Base-by-base conservation (phyloP, 257 asterid species). In the Fraxinus americana region DNA sequence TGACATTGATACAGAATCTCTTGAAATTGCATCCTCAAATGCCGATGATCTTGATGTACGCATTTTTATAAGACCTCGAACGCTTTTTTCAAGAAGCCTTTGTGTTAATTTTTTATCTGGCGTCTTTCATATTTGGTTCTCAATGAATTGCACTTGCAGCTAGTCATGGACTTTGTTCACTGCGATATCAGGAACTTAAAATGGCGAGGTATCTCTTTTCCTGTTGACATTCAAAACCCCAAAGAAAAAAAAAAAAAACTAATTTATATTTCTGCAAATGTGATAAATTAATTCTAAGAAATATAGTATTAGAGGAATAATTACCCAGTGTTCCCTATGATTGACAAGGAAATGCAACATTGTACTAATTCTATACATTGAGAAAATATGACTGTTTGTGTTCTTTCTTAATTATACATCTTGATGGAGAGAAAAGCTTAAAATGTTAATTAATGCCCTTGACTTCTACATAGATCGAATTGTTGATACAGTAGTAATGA, bases 401-500 rank as follows among this genome's bases (percentile, higher is more conserved):
- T 75, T 38, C 71, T 3, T 57, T 45, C 41, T 8, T 50, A 34
- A 63, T 43, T 68, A 59, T 63, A 41, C 43, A 77, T 27, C 17
- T 57, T 63, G 63, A 72, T 69, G 73, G 77, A 67, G 25, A 67
- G 65, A 69, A 36, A 76, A 30, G 1, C 61, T 43, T 36, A 35
- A 74, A 66, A 80, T 81, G 39, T 61, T 76, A 67, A 75, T 73
- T 75, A 5, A 23, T 71, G 68, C 76, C 81, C 75, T 59, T 77
- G 69, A 70, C 79, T 72, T 80, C 52, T 67, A 35, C 82, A 45
- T 82, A 94, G 99, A 86, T 80, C 87, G 72, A 78, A 68, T 80
- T 67, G 84, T 93, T 77, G 95, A 95, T 75, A 95, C 97, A 45
- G 88, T 91, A 77, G 97, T 95, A 57, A 90, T 95, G 99, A 95